These are phyloP conservation scores for Knoxdaviesia proteae DNA, from an alignment of 2,329 filamentous ascomycete species.

Conservation along the genomic window DNA sequence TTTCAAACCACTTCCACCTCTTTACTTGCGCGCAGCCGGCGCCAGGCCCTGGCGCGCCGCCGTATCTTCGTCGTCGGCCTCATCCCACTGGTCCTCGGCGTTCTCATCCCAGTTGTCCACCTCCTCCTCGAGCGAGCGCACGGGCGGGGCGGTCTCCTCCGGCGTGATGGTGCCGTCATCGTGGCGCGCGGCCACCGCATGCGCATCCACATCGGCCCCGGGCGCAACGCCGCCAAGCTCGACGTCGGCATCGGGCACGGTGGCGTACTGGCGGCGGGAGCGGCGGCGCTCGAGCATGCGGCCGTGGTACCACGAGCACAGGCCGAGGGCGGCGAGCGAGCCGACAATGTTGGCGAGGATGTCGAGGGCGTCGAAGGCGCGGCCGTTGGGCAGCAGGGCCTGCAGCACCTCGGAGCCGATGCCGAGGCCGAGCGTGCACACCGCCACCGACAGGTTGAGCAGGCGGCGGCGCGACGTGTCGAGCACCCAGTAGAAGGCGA, in stretches of 20 bases:
- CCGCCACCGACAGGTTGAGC: constrained; percentile 60
- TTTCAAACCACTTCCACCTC: too few species aligned
- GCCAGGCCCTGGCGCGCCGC: too few species aligned
- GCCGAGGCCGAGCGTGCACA: constrained; percentile 53
- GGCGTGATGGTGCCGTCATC: constrained; percentile 39
- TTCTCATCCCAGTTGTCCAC: constrained; percentile 94
- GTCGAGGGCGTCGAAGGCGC: constrained; percentile 58
- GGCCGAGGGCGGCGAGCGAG: constrained; percentile 45
- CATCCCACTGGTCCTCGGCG: constrained; percentile 34
- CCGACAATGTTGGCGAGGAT: constrained; percentile 76
- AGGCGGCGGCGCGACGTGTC: constrained; percentile 75
- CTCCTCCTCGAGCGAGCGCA: constrained; percentile 47
- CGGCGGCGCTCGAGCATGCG: constrained; percentile 84
- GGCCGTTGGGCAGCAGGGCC: constrained; percentile 51
- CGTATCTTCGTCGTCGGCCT: constrained; percentile 20
- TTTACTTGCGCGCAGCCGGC: too few species aligned
- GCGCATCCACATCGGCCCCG: too few species aligned
- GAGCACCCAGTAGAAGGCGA: constrained; percentile 89
- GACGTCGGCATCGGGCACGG: constrained; percentile 44
- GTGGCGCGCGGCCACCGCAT: constrained; percentile 25
- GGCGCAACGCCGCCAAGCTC: constrained; percentile 38
- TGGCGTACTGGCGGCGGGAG: constrained; percentile 48
- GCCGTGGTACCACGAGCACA: constrained; percentile 84
- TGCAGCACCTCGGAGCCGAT: constrained; percentile 61
- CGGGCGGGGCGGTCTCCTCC: constrained; percentile 9